Conservation (phyloP, 2,329 filamentous ascomycete genomes). For the Microsporum ferrugineum region DNA sequence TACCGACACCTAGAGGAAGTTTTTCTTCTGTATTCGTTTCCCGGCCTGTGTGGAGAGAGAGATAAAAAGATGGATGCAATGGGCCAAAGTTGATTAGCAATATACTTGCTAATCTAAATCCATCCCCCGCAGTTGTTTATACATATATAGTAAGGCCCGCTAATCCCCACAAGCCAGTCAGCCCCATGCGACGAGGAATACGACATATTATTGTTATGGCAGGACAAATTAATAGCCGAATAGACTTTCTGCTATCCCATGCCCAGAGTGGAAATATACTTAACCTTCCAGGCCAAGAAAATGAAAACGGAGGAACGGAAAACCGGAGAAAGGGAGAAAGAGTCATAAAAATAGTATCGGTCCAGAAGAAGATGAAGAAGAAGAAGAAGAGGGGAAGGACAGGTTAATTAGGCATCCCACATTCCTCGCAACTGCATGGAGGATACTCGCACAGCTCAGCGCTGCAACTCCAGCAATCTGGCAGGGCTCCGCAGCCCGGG, state of each 20-base stretch:
- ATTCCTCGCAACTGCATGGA: conserved; percentile 8
- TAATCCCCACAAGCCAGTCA: background rate
- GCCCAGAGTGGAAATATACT: background rate
- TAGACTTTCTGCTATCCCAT: background rate
- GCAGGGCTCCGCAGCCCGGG: conserved; percentile 5
- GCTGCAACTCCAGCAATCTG: conserved; percentile 11
- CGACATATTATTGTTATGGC: too few relatives aligned
- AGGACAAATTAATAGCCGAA: too few relatives aligned
- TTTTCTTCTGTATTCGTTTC: background rate
- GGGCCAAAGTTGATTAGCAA: background rate
- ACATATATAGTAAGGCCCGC: background rate
- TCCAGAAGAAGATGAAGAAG: background rate
- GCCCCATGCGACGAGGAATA: too few relatives aligned
- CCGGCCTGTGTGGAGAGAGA: background rate
- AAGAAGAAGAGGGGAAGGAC: background rate
- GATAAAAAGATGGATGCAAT: background rate
- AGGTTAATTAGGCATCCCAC: conserved; percentile 9
- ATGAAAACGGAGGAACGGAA: background rate
- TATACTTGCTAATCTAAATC: background rate
- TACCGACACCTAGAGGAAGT: background rate
- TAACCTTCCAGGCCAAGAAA: background rate
- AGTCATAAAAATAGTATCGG: background rate
- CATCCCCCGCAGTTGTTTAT: background rate
- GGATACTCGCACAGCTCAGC: conserved; percentile 7
- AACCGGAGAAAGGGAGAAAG: background rate